phyloP scores from a whole-genome alignment of 768 basidiomycete species.

The Suillus bovinus region DNA sequence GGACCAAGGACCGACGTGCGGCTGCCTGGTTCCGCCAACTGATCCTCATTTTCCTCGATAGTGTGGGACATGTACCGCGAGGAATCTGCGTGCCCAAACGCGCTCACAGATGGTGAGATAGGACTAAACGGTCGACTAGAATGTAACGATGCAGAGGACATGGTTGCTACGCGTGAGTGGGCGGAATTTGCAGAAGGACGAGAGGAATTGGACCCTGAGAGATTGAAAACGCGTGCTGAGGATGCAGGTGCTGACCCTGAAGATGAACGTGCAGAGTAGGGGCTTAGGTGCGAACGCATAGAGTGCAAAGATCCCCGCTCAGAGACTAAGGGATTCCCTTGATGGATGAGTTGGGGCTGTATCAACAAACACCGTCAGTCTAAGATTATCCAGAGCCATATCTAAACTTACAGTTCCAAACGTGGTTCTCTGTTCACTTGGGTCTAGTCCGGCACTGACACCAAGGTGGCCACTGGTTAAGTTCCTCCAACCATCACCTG shows the following conservation, averaged over 20 bases:
- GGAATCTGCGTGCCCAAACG: conserved; percentile 40
- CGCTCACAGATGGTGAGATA: conserved; percentile 52
- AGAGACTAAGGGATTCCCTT: conserved; percentile 44
- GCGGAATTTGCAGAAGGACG: conserved; percentile 41
- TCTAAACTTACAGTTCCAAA: conserved; percentile 59
- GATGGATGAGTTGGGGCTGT: conserved; percentile 48
- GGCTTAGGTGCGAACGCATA: conserved; percentile 55
- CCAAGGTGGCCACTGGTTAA: conserved; percentile 40
- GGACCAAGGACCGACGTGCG: conserved; percentile 32
- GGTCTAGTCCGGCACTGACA: conserved; percentile 20
- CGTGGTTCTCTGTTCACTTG: conserved; percentile 47
- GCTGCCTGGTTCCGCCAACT: conserved; percentile 11
- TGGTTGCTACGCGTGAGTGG: conserved; percentile 37
- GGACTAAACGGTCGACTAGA: conserved; percentile 41
- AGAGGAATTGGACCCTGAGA: conserved; percentile 56
- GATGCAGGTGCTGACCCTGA: conserved; percentile 56
- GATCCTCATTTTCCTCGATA: conserved; percentile 6
- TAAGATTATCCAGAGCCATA: conserved; percentile 10
- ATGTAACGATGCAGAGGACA: conserved; percentile 41
- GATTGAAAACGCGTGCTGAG: conserved; percentile 41
- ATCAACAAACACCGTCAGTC: conserved; percentile 14
- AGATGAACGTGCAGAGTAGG: conserved; percentile 42
- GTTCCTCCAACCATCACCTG: conserved; percentile 61
- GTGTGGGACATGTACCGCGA: background rate
- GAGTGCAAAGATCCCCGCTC: conserved; percentile 70